A percentile compares a stretch with the other conserved stretches of the same genome.
These are phyloP conservation scores for Aspergillus baeticus DNA, from an alignment of 495 filamentous ascomycete genomes.

Conservation along the genomic window DNA sequence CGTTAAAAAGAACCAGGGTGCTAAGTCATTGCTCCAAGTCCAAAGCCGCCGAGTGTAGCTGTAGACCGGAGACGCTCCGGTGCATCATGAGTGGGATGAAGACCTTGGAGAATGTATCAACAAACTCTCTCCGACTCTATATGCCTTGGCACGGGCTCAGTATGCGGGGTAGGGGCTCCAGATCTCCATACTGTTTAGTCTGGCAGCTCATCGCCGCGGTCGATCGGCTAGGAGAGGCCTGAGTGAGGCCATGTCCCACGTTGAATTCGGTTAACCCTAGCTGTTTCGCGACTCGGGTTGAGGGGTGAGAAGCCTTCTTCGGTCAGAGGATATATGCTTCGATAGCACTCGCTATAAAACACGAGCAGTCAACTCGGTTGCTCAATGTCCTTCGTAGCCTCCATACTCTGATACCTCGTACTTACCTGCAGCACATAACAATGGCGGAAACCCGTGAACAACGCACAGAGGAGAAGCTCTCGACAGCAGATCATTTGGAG, in stretches of 20 bases:
- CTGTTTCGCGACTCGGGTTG: background rate
- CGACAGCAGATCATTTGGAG: constrained; percentile 8
- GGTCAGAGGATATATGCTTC: background rate
- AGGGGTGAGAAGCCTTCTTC: constrained; percentile 10
- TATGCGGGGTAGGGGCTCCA: constrained; percentile 14
- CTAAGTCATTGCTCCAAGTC: too few relatives aligned
- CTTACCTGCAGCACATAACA: background rate
- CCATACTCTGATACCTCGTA: too few relatives aligned
- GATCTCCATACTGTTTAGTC: background rate
- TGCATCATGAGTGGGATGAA: background rate
- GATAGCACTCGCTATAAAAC: too few relatives aligned
- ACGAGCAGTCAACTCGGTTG: background rate
- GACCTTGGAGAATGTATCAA: background rate
- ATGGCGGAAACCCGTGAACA: constrained; percentile 2
- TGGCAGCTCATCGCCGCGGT: constrained; percentile 1
- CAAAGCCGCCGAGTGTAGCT: too few relatives aligned
- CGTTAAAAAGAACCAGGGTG: too few relatives aligned
- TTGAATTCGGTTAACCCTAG: constrained; percentile 4
- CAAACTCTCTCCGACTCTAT: background rate
- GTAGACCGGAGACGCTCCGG: background rate
- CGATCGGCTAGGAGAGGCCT: constrained; percentile 1
- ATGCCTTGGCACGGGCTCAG: constrained; percentile 12
- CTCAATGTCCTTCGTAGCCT: too few relatives aligned
- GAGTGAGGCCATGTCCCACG: background rate
- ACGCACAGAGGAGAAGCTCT: constrained; percentile 4